Conservation (phyloP, 1,284 basidiomycete species). For the Cutaneotrichosporon spelunceum region DNA sequence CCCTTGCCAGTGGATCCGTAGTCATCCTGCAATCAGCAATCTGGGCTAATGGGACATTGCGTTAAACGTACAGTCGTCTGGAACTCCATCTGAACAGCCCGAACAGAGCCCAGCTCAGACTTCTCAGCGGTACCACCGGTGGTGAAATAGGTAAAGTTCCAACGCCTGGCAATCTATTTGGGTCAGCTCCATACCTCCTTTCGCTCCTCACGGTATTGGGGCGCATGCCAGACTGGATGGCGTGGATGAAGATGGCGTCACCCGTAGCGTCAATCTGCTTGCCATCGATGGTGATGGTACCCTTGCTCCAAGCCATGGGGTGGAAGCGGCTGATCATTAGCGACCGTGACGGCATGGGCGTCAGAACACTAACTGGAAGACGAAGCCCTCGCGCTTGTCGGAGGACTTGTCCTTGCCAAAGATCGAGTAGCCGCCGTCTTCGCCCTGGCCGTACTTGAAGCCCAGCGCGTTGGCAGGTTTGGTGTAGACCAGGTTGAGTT, state of each 20-base stretch:
- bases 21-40: conserved; percentile 51
- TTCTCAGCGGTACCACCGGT: conserved; percentile 54
- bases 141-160: conserved; percentile 94
- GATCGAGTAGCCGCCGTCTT: conserved; percentile 83
- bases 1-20: conserved; percentile 71
- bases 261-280: conserved; percentile 65
- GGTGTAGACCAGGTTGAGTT: conserved; percentile 70
- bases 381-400: conserved; percentile 72
- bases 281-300: conserved; percentile 71
- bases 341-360: background rate
- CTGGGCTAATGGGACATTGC: background rate
- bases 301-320: conserved; percentile 67
- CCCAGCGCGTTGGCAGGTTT: conserved; percentile 72
- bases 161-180: conserved; percentile 67
- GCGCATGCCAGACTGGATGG: conserved; percentile 92
- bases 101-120: conserved; percentile 65
- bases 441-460: conserved; percentile 87
- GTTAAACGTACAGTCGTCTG: conserved; percentile 62
- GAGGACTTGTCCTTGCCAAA: conserved; percentile 67
- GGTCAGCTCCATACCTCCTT: background rate
- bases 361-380: conserved; percentile 61
- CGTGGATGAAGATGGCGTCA: conserved; percentile 89
- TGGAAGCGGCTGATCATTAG: conserved; percentile 65
- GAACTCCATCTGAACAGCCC: conserved; percentile 94
- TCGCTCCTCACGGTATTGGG: conserved; percentile 66